phyloP scores from a whole-genome alignment of 208 protist species.

The Trypanosoma scelopori region DNA sequence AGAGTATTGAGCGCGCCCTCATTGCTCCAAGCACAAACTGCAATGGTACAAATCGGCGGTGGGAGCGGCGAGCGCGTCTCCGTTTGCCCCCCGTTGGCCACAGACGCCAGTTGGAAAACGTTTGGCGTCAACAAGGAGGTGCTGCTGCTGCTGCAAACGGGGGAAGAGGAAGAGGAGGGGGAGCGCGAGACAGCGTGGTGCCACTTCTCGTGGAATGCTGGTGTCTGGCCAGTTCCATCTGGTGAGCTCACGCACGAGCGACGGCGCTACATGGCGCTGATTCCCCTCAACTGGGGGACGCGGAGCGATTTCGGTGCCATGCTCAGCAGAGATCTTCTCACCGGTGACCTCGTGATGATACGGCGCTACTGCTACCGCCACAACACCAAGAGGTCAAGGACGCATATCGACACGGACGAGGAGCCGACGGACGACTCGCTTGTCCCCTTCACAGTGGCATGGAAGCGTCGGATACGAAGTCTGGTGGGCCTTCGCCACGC shows the following conservation, averaged over 20 bases:
- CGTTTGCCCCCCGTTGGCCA: too few relatives aligned
- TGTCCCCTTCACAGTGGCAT: slow-evolving; percentile 20
- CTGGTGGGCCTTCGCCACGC: slow-evolving; percentile 18
- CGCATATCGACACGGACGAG: neutral
- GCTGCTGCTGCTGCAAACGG: too few relatives aligned
- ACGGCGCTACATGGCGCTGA: slow-evolving; percentile 7
- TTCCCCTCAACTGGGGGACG: slow-evolving; percentile 21
- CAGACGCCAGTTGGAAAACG: too few relatives aligned
- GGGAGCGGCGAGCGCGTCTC: too few relatives aligned
- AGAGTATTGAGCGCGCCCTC: too few relatives aligned
- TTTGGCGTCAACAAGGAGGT: too few relatives aligned
- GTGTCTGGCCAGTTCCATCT: too few relatives aligned
- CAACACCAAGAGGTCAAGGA: neutral
- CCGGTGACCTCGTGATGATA: slow-evolving; percentile 13
- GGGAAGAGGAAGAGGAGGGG: too few relatives aligned
- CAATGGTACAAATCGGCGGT: too few relatives aligned
- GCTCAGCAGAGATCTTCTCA: slow-evolving; percentile 15
- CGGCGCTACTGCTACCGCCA: slow-evolving; percentile 9
- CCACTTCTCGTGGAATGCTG: too few relatives aligned
- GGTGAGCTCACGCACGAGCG: neutral
- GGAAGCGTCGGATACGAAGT: slow-evolving; percentile 13
- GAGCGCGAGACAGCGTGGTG: too few relatives aligned
- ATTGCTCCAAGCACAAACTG: too few relatives aligned
- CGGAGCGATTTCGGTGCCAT: neutral
- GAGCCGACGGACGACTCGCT: neutral